Evolutionary conservation across 2,329 filamentous ascomycete species (phyloP).

Genomic region (Aspergillus awamori): DNA sequence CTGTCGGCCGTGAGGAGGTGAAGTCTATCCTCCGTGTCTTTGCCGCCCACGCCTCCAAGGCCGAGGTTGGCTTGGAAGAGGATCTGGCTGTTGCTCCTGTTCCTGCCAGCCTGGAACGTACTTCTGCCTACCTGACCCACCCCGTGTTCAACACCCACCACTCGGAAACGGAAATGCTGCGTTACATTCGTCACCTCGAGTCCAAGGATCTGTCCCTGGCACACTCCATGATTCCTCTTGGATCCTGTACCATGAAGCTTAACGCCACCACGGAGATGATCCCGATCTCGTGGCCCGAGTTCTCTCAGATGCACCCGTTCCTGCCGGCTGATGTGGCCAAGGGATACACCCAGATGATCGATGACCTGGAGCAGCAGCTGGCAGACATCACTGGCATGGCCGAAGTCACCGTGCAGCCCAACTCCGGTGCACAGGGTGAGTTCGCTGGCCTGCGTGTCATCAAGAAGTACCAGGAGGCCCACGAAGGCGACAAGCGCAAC

Average conservation of each 20-base stretch:
- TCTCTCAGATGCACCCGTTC: constrained; percentile 81
- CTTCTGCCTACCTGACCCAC: constrained; percentile 78
- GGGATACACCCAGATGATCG: constrained; percentile 72
- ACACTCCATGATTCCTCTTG: constrained; percentile 96
- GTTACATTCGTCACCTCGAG: constrained; percentile 90
- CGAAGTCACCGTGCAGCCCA: constrained; percentile 86
- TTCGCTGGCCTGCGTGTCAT: constrained; percentile 90
- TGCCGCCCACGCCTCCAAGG: constrained; percentile 46
- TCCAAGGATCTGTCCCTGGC: constrained; percentile 92
- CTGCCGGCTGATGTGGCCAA: constrained; percentile 64
- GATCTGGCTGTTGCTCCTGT: constrained; percentile 47
- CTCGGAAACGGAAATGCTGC: constrained; percentile 89
- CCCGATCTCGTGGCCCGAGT: constrained; percentile 74
- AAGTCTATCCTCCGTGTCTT: constrained; percentile 62
- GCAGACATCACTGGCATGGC: constrained; percentile 86
- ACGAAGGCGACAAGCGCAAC: constrained; percentile 69
- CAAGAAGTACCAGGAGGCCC: constrained; percentile 76
- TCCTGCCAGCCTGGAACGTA: constrained; percentile 64
- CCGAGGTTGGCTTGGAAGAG: constrained; percentile 35
- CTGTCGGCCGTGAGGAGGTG: constrained; percentile 60
- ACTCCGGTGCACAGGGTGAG: constrained; percentile 94
- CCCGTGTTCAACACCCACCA: constrained; percentile 94
- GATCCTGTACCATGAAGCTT: constrained; percentile 98
- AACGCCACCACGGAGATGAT: constrained; percentile 94
- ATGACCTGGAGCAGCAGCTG: constrained; percentile 73